A percentile compares a stretch with the other conserved stretches of the same genome.
Conservation (phyloP, 176 grass and related monocot genomes). For the Lolium multiflorum region DNA sequence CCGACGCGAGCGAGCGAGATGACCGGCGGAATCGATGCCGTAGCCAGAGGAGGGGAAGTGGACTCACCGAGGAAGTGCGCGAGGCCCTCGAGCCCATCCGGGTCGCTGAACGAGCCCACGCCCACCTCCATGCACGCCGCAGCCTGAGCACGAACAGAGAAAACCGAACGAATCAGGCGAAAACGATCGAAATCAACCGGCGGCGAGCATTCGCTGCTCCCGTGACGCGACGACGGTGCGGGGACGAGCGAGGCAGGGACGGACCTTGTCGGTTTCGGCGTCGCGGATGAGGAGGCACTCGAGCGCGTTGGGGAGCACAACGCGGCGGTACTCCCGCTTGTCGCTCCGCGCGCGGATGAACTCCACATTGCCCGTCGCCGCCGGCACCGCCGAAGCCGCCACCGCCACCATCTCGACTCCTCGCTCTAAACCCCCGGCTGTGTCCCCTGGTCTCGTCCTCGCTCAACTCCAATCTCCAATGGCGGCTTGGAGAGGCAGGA, state of each 20-base stretch:
- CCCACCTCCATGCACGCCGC: slow-evolving; percentile 93
- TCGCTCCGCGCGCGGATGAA: slow-evolving; percentile 93
- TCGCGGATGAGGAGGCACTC: slow-evolving; percentile 92
- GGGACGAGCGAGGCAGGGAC: background rate
- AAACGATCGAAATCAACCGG: background rate
- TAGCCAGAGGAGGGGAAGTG: background rate
- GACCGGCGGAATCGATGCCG: background rate
- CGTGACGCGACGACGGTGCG: background rate
- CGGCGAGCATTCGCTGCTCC: slow-evolving; percentile 19
- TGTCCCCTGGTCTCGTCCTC: background rate
- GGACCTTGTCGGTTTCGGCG: slow-evolving; percentile 88
- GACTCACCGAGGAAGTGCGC: slow-evolving; percentile 94
- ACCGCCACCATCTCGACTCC: background rate
- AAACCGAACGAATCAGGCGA: slow-evolving; percentile 5
- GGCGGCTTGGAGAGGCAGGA: background rate
- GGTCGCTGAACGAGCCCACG: slow-evolving; percentile 86
- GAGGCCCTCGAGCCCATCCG: slow-evolving; percentile 89
- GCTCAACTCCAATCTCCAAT: background rate
- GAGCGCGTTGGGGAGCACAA: slow-evolving; percentile 87
- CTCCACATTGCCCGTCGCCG: slow-evolving; percentile 59
- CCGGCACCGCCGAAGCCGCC: too few species aligned
- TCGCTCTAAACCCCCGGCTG: background rate
- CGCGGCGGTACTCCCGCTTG: slow-evolving; percentile 81
- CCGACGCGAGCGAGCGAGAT: background rate
- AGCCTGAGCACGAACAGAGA: slow-evolving; percentile 45